Base-by-base conservation (phyloP, 345 rosid genomes). In the Acer campestre region DNA sequence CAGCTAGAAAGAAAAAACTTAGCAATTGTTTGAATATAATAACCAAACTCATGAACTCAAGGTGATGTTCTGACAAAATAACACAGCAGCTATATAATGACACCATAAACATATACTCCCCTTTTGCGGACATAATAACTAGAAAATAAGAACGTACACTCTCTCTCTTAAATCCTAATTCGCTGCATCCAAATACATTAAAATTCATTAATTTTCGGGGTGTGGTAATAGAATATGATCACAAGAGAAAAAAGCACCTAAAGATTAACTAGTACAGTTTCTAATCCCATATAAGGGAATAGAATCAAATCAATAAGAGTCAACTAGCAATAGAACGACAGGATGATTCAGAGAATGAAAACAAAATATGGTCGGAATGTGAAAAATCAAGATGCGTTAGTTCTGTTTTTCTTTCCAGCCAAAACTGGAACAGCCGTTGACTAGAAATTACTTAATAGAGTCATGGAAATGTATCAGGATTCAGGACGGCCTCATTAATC, bases 351-450 rank as follows among this genome's bases (percentile, higher is more conserved):
- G 25, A 25, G 25, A 25, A 25, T 25, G 25, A 25, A 25, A 25
- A 25, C 25, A 25, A 25, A 1, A 25, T 2, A 10, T 14, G 7
- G 68, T 17, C 38, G n/a, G 48, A 18, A 58, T 6, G 46, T 58
- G 69, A 49, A 49, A 74, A 64, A n/a, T 40, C 67, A 25, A 61
- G 29, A 72, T 23, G 29, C 68, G n/a, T 42, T 23, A 29, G 31
- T 64, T 17, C 18, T 44, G 59, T 4, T 74, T 29, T 12, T 2
- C 7, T 29, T 63, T n/a, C 49, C 77, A 29, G 68, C 68, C 40
- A 31, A 31, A 61, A 44, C 17, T 29, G 61, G 18, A 63, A 61
- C 17, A 63, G 31, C 3, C 12, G 16, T 2, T 2, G n/a, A 16
- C 14, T 63, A 29, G 2, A 22, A 63, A 63, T n/a, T 22, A 59